These are phyloP conservation scores for Xylaria sp. DNA, from an alignment of 2,329 filamentous ascomycete species.

Conservation along the genomic window DNA sequence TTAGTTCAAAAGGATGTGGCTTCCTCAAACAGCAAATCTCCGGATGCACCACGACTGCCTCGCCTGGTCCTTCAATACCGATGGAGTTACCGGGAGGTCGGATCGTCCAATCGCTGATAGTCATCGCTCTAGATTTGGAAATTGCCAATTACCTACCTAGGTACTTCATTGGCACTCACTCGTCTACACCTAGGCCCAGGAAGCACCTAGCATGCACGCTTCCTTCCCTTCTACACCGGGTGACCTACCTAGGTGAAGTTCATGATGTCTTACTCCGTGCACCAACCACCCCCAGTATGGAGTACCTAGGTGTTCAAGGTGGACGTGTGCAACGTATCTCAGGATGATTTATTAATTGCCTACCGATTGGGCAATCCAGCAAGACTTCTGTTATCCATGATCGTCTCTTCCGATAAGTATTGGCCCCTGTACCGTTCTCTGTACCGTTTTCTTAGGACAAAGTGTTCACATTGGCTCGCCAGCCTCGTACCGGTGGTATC, in stretches of 20 bases:
- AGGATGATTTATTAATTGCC: background rate
- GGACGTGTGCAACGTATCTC: background rate
- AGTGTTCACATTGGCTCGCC: slow-evolving; percentile 16
- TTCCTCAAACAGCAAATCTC: background rate
- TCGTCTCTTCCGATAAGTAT: no score
- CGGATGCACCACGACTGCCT: background rate
- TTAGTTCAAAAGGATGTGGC: background rate
- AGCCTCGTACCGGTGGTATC: slow-evolving; percentile 24
- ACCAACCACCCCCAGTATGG: no score
- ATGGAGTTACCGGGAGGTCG: background rate
- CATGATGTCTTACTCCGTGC: no score
- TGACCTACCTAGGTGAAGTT: no score
- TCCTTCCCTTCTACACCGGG: no score
- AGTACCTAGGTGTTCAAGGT: no score
- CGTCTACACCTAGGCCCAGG: no score
- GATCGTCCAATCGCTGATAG: background rate
- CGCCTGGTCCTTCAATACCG: background rate
- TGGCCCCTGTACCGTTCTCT: no score
- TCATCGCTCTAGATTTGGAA: background rate
- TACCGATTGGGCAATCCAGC: background rate
- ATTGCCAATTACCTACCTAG: no score
- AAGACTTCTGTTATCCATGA: background rate
- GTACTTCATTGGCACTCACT: no score
- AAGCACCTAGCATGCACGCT: no score
- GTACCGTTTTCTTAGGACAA: no score